Base-by-base conservation (phyloP, 2,329 filamentous ascomycete species). In the Diaporthe australafricana region DNA sequence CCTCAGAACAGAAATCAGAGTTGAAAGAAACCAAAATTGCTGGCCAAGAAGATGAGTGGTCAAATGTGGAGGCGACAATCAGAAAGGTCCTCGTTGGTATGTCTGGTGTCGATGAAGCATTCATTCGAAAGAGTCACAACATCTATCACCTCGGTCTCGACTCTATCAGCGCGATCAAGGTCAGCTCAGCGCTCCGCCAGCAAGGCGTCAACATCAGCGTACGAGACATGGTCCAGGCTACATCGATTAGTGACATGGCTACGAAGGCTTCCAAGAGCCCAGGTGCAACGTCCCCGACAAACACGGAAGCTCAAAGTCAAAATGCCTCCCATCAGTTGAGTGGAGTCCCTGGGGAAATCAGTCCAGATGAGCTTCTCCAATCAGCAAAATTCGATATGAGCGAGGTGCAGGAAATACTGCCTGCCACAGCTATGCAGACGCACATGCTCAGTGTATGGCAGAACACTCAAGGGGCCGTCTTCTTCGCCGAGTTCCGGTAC, bases 121-220 rank as follows among this genome's bases (percentile, higher is more conserved):
- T 89, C 1, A 93, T 98, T 66, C 81, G 83, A 3, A 86, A 86
- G 70, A 84, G 86, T 0, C 88, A 91, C 65, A 94, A 88, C 0
- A 88, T 98, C 16, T 97, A 96, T 80, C 91, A 96, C 74, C 86
- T 98, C 1, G 95, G 95, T 0, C 88, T 98, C 1, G 95, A 98
- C 79, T 98, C 95, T 0, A 97, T 98, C 80, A 96, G 92, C 74
- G 92, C 94, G 1, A 96, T 98, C 83, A 97, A 96, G 77, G 90
- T 95, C 4, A 90, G 91, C 11, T 88, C 92, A 0, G 84, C 95
- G 9, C 83, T 98, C 5, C 90, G 89, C 52, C 92, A 89, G 75
- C 82, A 86, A 52, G 88, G 86, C 0, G 81, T 98, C 9, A 81
- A 83, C 16, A 80, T 97, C 1, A 87, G 87, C 42, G 92, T 96